Conservation (phyloP, 176 grass and related monocot genomes). For the Oryza longistaminata region DNA sequence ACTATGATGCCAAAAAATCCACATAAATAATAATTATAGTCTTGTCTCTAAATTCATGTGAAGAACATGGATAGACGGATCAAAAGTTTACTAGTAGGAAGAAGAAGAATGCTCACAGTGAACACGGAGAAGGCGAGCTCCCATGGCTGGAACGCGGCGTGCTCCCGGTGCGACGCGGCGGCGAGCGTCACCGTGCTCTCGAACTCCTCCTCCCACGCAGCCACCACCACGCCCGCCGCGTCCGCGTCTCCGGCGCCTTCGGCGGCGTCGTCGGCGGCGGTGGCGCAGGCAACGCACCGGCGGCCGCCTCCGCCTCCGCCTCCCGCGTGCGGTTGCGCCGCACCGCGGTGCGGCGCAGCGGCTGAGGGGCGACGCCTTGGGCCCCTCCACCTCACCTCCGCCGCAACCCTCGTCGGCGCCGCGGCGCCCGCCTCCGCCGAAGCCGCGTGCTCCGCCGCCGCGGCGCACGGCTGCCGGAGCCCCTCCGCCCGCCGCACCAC, state of each 20-base stretch:
- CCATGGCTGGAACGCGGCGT: constrained; percentile 70
- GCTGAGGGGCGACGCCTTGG: constrained; percentile 65
- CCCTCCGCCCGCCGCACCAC: constrained; percentile 68
- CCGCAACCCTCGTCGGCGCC: constrained; percentile 31
- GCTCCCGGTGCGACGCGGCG: constrained; percentile 59
- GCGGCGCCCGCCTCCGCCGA: neutral
- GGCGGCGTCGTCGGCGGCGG: no score
- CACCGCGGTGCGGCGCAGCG: constrained; percentile 67
- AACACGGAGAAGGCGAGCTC: constrained; percentile 79
- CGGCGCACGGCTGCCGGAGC: neutral
- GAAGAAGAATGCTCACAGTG: constrained; percentile 58
- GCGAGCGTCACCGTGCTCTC: constrained; percentile 65
- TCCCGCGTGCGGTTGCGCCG: constrained; percentile 84
- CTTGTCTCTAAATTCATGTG: neutral
- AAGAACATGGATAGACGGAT: neutral
- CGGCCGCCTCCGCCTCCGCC: neutral
- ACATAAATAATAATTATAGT: neutral
- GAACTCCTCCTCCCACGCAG: constrained; percentile 86
- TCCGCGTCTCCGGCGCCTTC: neutral
- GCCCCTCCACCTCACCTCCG: constrained; percentile 85
- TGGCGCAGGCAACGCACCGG: no score
- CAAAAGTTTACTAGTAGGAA: neutral
- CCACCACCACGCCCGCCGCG: neutral
- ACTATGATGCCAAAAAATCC: neutral
- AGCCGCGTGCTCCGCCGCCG: neutral